phyloP scores from a whole-genome alignment of 148 eudicot species.

The Amaranthus cruentus region DNA sequence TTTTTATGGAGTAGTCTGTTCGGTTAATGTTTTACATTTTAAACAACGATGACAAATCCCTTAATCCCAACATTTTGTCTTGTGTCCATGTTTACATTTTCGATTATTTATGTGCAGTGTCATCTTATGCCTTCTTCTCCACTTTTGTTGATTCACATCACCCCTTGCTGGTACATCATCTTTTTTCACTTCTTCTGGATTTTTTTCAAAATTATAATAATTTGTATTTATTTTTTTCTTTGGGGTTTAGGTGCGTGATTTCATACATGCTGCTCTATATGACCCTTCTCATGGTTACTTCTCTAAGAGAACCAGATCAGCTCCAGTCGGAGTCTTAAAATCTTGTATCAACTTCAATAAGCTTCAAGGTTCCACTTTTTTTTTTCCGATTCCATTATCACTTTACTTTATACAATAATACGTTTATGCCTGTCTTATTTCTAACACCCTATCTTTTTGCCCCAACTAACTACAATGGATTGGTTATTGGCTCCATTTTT shows the following conservation, averaged over 20 bases:
- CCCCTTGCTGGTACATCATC: conserved; percentile 45
- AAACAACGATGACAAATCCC: too few species aligned
- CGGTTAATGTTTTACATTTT: too few species aligned
- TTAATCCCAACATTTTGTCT: too few species aligned
- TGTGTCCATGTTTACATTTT: too few species aligned
- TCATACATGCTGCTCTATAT: conserved; percentile 77
- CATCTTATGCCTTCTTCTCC: conserved; percentile 36
- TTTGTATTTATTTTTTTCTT: not conserved
- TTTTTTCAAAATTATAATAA: not conserved
- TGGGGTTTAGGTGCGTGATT: conserved; percentile 70
- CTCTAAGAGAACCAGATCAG: conserved; percentile 50
- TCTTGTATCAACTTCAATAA: conserved; percentile 67
- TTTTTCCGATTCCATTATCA: not conserved
- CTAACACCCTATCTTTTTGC: not conserved
- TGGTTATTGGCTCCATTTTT: not conserved
- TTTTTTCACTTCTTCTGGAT: not conserved
- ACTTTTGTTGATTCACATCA: conserved; percentile 39
- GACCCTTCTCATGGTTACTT: conserved; percentile 76
- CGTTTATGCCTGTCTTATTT: not conserved
- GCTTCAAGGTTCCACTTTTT: conserved; percentile 52
- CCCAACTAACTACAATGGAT: too few species aligned
- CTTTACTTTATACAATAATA: not conserved
- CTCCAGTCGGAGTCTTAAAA: conserved; percentile 83
- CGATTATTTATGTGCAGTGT: conserved; percentile 6
- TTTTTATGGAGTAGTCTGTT: too few species aligned